Conservation (phyloP, 306 rosid genomes). For the Dryas alaskensis region DNA sequence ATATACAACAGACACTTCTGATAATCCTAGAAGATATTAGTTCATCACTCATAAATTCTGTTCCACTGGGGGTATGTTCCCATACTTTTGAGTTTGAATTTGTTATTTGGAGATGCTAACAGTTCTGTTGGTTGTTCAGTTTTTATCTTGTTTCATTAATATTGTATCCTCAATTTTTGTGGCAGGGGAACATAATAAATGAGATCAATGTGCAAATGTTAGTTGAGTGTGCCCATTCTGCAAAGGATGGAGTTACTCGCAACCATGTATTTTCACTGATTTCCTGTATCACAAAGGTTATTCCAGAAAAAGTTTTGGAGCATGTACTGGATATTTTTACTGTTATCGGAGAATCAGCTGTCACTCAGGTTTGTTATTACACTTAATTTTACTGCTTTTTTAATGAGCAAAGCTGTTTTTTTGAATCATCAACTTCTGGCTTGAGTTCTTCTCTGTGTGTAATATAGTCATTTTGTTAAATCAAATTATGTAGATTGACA, state of each 20-base stretch:
- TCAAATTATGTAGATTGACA: slow-evolving; percentile 54
- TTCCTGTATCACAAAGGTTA: slow-evolving; percentile 54
- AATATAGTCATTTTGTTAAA: neutral
- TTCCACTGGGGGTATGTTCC: slow-evolving; percentile 38
- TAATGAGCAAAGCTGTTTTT: neutral
- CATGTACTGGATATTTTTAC: slow-evolving; percentile 65
- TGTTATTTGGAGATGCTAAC: slow-evolving; percentile 9
- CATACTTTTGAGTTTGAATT: slow-evolving; percentile 6
- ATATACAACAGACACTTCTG: slow-evolving; percentile 73
- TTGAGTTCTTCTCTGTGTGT: slow-evolving; percentile 5
- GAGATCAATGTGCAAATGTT: slow-evolving; percentile 50
- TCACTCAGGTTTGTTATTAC: slow-evolving; percentile 64
- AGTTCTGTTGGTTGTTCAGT: neutral
- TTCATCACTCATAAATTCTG: slow-evolving; percentile 40
- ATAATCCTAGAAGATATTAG: slow-evolving; percentile 72
- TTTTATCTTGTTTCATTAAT: slow-evolving; percentile 8
- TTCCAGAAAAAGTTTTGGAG: slow-evolving; percentile 56
- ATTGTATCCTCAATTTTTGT: slow-evolving; percentile 16
- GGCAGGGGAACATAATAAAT: slow-evolving; percentile 47
- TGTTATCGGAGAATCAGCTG: slow-evolving; percentile 68
- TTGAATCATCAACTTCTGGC: neutral
- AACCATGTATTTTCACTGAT: slow-evolving; percentile 73
- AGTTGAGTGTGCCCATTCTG: slow-evolving; percentile 59
- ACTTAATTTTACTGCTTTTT: slow-evolving; percentile 6
- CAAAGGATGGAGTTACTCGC: slow-evolving; percentile 54